Conservation (phyloP, 1,284 basidiomycete genomes). For the Cerioporus squamosus region DNA sequence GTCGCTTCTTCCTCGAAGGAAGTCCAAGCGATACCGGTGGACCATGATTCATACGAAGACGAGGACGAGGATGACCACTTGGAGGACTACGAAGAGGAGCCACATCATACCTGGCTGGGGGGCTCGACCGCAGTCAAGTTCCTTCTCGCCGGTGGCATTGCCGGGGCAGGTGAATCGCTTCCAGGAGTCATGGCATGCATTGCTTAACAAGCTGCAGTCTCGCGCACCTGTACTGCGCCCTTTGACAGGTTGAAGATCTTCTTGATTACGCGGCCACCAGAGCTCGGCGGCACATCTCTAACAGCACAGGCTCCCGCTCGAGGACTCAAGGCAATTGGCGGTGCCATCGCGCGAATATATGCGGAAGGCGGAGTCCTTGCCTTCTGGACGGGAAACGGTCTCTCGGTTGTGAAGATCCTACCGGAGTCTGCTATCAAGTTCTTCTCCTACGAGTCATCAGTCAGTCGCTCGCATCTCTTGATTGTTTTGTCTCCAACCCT, state of each 20-base stretch:
- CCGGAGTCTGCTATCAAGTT: slow-evolving; percentile 99
- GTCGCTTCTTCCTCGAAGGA: slow-evolving; percentile 25
- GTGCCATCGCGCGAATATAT: slow-evolving; percentile 83
- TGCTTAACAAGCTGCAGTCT: slow-evolving; percentile 57
- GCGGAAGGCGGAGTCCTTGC: slow-evolving; percentile 85
- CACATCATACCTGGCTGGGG: slow-evolving; percentile 68
- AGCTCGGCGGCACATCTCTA: slow-evolving; percentile 59
- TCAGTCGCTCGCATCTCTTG: slow-evolving; percentile 46
- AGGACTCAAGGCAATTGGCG: slow-evolving; percentile 72
- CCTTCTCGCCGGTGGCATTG: slow-evolving; percentile 91
- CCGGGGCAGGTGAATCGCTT: slow-evolving; percentile 79
- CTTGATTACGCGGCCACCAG: slow-evolving; percentile 86
- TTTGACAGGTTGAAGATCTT: slow-evolving; percentile 98
- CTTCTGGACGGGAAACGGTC: slow-evolving; percentile 92
- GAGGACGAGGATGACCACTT: slow-evolving; percentile 39
- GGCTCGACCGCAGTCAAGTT: slow-evolving; percentile 85
- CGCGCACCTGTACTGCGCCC: slow-evolving; percentile 94
- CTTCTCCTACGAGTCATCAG: slow-evolving; percentile 91
- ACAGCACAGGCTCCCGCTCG: slow-evolving; percentile 49
- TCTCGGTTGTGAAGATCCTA: slow-evolving; percentile 91
- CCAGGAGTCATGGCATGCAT: neutral
- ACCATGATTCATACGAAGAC: slow-evolving; percentile 33
- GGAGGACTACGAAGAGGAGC: slow-evolving; percentile 53
- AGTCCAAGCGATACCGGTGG: slow-evolving; percentile 31
- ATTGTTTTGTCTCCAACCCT: slow-evolving; percentile 1